These are phyloP conservation scores for Athelia psychrophila DNA, from an alignment of 1,284 basidiomycete species.

Conservation along the genomic window DNA sequence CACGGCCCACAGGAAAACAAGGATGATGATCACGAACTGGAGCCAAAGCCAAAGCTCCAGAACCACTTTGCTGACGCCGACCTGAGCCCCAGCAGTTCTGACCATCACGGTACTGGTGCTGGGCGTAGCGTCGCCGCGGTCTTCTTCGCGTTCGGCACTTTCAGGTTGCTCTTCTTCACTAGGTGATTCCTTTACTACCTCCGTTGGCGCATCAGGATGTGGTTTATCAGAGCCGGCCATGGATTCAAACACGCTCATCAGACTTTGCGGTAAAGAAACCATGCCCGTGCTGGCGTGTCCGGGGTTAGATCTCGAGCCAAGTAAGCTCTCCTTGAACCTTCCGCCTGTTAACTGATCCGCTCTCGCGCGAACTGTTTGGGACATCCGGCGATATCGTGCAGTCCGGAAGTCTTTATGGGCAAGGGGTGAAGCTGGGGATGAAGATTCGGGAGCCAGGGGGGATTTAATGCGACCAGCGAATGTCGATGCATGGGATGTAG, in stretches of 20 bases:
- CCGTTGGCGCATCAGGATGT: background rate
- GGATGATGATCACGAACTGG: slow-evolving; percentile 68
- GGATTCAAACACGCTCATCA: slow-evolving; percentile 20
- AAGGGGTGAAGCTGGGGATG: slow-evolving; percentile 10
- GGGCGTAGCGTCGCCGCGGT: background rate
- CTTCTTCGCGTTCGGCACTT: too few relatives aligned
- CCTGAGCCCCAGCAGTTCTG: slow-evolving; percentile 12
- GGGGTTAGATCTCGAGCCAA: slow-evolving; percentile 3
- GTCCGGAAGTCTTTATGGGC: slow-evolving; percentile 16
- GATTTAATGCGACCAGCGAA: slow-evolving; percentile 3
- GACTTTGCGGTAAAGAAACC: slow-evolving; percentile 1
- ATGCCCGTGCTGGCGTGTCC: background rate
- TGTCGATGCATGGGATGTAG: background rate
- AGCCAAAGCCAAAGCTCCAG: slow-evolving; percentile 78
- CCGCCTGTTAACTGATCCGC: slow-evolving; percentile 54
- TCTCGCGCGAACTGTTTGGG: slow-evolving; percentile 50
- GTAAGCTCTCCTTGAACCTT: slow-evolving; percentile 33
- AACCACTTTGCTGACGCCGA: slow-evolving; percentile 44
- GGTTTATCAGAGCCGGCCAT: slow-evolving; percentile 3
- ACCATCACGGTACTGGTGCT: slow-evolving; percentile 1
- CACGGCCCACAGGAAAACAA: slow-evolving; percentile 77
- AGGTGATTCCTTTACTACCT: background rate
- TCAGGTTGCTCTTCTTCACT: background rate
- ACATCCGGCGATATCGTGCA: slow-evolving; percentile 40
- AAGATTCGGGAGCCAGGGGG: slow-evolving; percentile 2